These are phyloP conservation scores for Paramyrothecium sp. DNA, from an alignment of 2,329 filamentous ascomycete species.

Conservation along the genomic window DNA sequence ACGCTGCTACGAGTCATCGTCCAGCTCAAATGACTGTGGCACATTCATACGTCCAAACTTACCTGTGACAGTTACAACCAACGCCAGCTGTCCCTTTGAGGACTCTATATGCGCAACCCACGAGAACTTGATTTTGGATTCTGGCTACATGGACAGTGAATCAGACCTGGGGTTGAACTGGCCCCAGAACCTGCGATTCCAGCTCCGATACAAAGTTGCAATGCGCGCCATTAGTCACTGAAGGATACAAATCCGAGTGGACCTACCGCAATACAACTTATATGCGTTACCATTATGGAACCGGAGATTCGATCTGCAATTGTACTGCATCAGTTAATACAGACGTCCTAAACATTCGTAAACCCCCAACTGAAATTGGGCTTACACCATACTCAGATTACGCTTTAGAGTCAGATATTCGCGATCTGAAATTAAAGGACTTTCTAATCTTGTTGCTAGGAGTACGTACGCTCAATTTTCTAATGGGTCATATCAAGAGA, in stretches of 20 bases:
- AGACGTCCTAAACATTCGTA: background rate
- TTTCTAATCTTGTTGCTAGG: no score
- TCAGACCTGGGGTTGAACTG: background rate
- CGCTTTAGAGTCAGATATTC: no score
- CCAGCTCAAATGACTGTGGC: background rate
- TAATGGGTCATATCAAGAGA: background rate
- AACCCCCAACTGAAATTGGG: no score
- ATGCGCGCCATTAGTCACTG: background rate
- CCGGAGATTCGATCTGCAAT: background rate
- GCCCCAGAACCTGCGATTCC: background rate
- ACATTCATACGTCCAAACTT: background rate
- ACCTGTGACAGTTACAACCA: background rate
- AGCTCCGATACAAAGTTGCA: background rate
- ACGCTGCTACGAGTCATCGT: background rate
- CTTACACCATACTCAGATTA: no score
- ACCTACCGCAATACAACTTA: background rate
- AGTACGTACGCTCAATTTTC: background rate
- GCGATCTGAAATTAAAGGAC: no score
- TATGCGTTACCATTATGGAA: background rate
- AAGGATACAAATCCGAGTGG: background rate
- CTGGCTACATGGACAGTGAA: background rate
- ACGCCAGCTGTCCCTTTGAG: background rate
- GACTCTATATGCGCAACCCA: background rate
- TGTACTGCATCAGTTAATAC: background rate
- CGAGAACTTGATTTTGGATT: background rate